A percentile compares a stretch with the other conserved stretches of the same genome.
phyloP scores from a whole-genome alignment of 495 filamentous ascomycete genomes.

The Amphirosellinia nigrospora region DNA sequence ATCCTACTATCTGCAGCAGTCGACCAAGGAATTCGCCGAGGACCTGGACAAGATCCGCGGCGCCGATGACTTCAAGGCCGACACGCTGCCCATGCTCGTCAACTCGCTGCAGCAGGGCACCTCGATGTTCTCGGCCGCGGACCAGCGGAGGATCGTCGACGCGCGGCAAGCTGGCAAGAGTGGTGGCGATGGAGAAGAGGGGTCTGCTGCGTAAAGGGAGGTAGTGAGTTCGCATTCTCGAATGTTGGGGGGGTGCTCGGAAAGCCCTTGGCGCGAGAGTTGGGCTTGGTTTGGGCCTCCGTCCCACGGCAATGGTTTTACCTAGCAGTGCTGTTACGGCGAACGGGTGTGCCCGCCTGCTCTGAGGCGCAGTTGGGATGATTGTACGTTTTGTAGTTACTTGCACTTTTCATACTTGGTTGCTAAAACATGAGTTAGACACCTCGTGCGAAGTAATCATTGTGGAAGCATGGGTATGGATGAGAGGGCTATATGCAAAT shows the following conservation, averaged over 20 bases:
- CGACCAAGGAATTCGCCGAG: conserved; percentile 72
- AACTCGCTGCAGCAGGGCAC: conserved; percentile 69
- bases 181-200: neutral
- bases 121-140: conserved; percentile 50
- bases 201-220: conserved; percentile 17
- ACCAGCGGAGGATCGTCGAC: conserved; percentile 47
- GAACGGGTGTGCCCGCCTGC: neutral
- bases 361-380: neutral
- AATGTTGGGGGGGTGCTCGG: no score
- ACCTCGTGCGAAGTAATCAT: neutral
- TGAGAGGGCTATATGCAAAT: neutral
- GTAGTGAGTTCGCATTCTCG: neutral
- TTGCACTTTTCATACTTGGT: neutral
- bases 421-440: neutral
- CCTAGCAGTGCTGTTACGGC: no score
- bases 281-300: neutral
- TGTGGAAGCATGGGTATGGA: neutral
- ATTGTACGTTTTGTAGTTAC: neutral
- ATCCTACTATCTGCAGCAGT: conserved; percentile 66
- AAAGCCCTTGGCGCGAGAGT: neutral
- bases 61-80: conserved; percentile 70
- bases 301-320: neutral
- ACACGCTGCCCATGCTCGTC: conserved; percentile 66
- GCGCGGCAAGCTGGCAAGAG: conserved; percentile 16
- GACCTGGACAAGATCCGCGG: conserved; percentile 70